Conservation (phyloP, 768 basidiomycete genomes). For the Amanita subjunquillea region DNA sequence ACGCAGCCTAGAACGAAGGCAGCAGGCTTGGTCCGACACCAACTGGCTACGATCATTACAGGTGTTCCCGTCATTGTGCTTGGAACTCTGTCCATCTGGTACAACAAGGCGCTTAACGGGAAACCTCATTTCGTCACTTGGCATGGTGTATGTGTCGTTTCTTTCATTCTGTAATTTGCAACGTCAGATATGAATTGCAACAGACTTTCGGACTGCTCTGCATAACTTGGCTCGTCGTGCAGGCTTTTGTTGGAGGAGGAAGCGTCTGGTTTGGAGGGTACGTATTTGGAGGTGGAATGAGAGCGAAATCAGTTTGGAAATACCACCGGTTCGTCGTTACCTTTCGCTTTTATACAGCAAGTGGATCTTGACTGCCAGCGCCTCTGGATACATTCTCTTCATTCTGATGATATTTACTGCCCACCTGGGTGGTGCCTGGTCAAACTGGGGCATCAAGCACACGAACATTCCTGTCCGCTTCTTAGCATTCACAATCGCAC, state of each 20-base stretch:
- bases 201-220: slow-evolving; percentile 58
- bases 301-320: slow-evolving; percentile 73
- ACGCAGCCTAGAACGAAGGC: slow-evolving; percentile 54
- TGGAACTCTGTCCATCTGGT: slow-evolving; percentile 52
- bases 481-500: slow-evolving; percentile 46
- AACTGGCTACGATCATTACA: slow-evolving; percentile 43
- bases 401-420: slow-evolving; percentile 49
- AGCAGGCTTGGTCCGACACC: slow-evolving; percentile 61
- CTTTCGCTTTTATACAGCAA: neutral
- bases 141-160: slow-evolving; percentile 51
- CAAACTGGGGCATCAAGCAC: slow-evolving; percentile 40
- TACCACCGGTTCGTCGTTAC: slow-evolving; percentile 54
- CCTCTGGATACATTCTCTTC: slow-evolving; percentile 69
- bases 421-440: slow-evolving; percentile 64
- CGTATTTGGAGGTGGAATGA: slow-evolving; percentile 59
- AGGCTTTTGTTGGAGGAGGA: slow-evolving; percentile 55
- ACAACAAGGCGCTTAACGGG: slow-evolving; percentile 44
- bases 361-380: slow-evolving; percentile 20
- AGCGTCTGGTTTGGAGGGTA: slow-evolving; percentile 70
- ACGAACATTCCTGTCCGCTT: slow-evolving; percentile 28
- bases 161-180: neutral
- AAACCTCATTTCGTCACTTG: slow-evolving; percentile 57
- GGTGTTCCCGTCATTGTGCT: slow-evolving; percentile 48
- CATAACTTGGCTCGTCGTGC: slow-evolving; percentile 51
- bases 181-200: neutral